phyloP scores from a whole-genome alignment of 2,329 filamentous ascomycete species.

The Ophiostoma populinum region DNA sequence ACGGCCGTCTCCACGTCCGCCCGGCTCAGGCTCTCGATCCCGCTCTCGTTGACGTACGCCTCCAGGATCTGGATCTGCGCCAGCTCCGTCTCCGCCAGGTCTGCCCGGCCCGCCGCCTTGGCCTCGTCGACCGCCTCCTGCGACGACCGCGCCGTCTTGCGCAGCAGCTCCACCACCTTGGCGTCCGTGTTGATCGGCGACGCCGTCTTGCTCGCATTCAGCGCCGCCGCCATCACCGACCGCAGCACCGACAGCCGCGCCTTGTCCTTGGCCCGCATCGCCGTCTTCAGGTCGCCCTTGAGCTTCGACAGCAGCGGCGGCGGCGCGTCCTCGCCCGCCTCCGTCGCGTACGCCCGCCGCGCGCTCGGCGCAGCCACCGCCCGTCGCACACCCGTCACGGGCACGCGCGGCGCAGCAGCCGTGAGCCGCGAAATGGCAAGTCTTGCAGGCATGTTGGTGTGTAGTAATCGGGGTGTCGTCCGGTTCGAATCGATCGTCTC shows the following conservation, averaged over 20 bases:
- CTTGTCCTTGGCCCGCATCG: conserved; percentile 48
- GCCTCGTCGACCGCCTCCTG: conserved; percentile 48
- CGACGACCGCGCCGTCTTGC: conserved; percentile 40
- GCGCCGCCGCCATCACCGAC: conserved; percentile 48
- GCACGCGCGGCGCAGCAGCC: no score
- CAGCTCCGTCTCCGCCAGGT: conserved; percentile 55
- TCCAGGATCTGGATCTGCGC: conserved; percentile 46
- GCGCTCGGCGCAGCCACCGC: not conserved
- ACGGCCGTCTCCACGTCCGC: conserved; percentile 41
- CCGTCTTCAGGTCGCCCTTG: conserved; percentile 44
- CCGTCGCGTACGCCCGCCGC: conserved; percentile 18
- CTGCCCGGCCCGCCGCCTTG: conserved; percentile 41
- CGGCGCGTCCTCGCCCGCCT: conserved; percentile 19
- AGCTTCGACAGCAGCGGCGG: conserved; percentile 35
- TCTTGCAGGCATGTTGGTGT: conserved; percentile 3
- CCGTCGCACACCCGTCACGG: no score
- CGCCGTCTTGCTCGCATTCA: conserved; percentile 58
- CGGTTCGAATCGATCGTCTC: not conserved
- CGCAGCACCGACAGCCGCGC: conserved; percentile 52
- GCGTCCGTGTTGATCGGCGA: conserved; percentile 53
- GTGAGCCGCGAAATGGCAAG: not conserved
- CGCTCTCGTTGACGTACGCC: conserved; percentile 43
- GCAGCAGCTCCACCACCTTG: conserved; percentile 49
- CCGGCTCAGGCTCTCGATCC: conserved; percentile 38
- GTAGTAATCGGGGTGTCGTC: not conserved